Evolutionary conservation across 257 asterid species (phyloP).

Genomic region (Lavandula angustifolia): DNA sequence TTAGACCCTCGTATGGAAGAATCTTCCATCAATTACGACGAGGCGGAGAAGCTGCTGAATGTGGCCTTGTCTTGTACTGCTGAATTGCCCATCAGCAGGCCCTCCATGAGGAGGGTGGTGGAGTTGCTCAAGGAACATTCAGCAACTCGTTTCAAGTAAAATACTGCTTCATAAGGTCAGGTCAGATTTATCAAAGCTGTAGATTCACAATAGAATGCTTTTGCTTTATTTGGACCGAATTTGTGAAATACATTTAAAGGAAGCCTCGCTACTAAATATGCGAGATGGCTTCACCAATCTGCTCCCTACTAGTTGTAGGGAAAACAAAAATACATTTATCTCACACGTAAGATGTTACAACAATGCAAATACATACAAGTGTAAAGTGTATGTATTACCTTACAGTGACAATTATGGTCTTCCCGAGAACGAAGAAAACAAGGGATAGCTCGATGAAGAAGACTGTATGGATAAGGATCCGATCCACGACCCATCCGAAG

Average conservation of each 20-base stretch:
- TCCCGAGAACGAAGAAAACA: conserved; percentile 80
- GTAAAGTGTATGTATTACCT: conserved; percentile 34
- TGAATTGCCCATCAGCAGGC: conserved; percentile 59
- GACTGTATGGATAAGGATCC: conserved; percentile 68
- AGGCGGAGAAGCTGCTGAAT: conserved; percentile 51
- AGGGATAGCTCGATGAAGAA: conserved; percentile 83
- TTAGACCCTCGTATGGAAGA: conserved; percentile 53
- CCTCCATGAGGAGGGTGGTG: conserved; percentile 73
- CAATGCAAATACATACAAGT: too few species aligned
- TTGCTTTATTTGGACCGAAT: too few species aligned
- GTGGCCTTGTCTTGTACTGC: conserved; percentile 68
- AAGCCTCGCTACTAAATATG: too few species aligned
- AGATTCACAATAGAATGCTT: too few species aligned
- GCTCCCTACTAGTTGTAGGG: too few species aligned
- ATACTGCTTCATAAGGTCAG: not conserved
- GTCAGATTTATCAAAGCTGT: too few species aligned
- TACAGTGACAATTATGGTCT: conserved; percentile 60
- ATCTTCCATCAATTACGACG: conserved; percentile 36
- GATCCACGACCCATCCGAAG: conserved; percentile 78
- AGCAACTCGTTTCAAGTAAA: not conserved
- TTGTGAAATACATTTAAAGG: too few species aligned
- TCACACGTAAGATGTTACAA: too few species aligned
- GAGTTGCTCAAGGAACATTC: conserved; percentile 51
- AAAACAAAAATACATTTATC: too few species aligned
- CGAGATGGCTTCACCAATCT: too few species aligned